These are phyloP conservation scores for Populus alba DNA, from an alignment of 345 rosid genomes.

Conservation along the genomic window DNA sequence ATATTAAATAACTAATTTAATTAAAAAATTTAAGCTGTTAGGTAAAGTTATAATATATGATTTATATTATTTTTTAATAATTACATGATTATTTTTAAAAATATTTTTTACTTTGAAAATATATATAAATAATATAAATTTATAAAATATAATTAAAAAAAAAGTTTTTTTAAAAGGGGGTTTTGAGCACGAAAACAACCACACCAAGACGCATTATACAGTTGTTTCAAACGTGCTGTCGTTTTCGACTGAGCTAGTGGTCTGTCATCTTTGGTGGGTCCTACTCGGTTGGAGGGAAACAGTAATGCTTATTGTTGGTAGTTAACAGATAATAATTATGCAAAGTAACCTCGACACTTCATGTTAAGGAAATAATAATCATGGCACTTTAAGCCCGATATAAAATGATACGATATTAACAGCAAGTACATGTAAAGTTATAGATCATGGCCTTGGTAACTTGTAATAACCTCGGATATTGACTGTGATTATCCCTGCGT, in stretches of 20 bases:
- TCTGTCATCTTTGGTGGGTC: not conserved
- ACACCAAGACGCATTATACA: not conserved
- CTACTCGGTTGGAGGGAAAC: not conserved
- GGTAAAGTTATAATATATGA: too few relatives aligned
- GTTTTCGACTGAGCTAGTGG: not conserved
- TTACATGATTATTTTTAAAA: too few relatives aligned
- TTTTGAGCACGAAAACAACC: too few relatives aligned
- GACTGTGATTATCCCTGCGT: not conserved
- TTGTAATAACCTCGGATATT: not conserved
- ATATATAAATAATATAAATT: too few relatives aligned
- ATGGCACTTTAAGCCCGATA: not conserved
- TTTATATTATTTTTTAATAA: too few relatives aligned
- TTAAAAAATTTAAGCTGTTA: fast-evolving
- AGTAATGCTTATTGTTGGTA: not conserved
- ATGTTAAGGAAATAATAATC: not conserved
- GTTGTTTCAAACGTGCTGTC: not conserved
- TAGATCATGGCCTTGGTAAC: not conserved
- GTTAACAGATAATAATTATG: not conserved
- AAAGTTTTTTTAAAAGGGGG: too few relatives aligned
- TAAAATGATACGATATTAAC: too few relatives aligned
- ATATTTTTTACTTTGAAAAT: too few relatives aligned
- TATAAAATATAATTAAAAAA: too few relatives aligned
- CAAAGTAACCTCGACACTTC: not conserved
- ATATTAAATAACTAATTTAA: too few relatives aligned
- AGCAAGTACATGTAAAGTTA: not conserved